Percentiles rank a stretch among this genome's conserved stretches.
Evolutionary conservation across 2,329 filamentous ascomycete genomes (phyloP).

Genomic region (Didymella glomerata): DNA sequence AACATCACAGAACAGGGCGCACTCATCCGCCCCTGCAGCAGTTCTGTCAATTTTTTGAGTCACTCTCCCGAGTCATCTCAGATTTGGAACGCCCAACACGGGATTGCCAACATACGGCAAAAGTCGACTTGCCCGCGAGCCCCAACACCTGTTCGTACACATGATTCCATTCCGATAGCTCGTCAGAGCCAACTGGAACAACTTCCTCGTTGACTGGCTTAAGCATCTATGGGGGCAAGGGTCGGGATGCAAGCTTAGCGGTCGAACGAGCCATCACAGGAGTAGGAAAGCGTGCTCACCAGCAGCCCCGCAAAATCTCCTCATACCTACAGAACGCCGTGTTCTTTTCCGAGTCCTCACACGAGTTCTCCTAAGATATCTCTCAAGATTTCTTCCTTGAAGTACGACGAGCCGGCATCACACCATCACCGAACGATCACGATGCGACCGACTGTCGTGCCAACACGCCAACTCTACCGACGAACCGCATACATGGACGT

Average conservation of each 20-base stretch:
- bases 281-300: not conserved
- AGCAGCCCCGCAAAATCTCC: not conserved
- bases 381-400: not conserved
- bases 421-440: constrained; percentile 10
- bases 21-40: constrained; percentile 7
- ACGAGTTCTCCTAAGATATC: not conserved
- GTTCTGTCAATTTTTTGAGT: constrained; percentile 3
- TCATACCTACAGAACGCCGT: not conserved
- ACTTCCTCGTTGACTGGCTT: not conserved
- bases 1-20: constrained; percentile 4
- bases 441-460: constrained; percentile 18
- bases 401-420: constrained; percentile 19
- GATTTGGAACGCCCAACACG: not conserved
- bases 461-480: constrained; percentile 1
- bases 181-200: not conserved
- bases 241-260: not conserved
- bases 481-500: not conserved
- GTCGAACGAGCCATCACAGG: constrained; percentile 1
- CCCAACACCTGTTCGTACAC: not conserved
- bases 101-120: constrained; percentile 3
- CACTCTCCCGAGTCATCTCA: not conserved
- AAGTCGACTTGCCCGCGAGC: not conserved
- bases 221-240: constrained; percentile 9
- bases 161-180: constrained; percentile 1
- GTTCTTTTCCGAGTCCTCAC: not conserved